Percentiles rank a stretch among this genome's conserved stretches.
phyloP scores from a whole-genome alignment of 176 grass and related monocot species.

The Puccinellia tenuiflora region DNA sequence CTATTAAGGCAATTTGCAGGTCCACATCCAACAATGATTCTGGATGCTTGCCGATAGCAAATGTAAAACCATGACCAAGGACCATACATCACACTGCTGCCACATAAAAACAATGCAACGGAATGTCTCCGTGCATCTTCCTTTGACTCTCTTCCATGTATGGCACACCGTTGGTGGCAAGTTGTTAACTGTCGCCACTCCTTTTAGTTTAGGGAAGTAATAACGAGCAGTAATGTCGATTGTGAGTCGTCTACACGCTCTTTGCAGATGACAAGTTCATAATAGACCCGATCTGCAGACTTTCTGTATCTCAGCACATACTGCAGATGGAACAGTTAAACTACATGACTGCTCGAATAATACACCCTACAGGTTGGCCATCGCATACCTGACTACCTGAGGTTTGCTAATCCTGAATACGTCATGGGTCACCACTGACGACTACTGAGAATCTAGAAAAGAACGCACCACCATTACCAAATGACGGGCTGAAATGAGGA shows the following conservation, averaged over 20 bases:
- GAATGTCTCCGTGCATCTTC: not conserved
- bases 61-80: not conserved
- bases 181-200: not conserved
- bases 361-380: not conserved
- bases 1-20: not conserved
- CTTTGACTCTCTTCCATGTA: not conserved
- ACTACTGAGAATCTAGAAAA: not conserved
- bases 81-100: not conserved
- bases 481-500: not conserved
- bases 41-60: not conserved
- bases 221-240: not conserved
- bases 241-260: not conserved
- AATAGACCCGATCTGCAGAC: not conserved
- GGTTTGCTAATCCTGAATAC: not conserved
- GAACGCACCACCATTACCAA: not conserved
- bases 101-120: not conserved
- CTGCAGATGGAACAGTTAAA: not conserved
- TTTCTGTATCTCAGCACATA: not conserved
- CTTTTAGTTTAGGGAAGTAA: not conserved
- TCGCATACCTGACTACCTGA: not conserved
- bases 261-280: not conserved
- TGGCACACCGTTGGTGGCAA: not conserved
- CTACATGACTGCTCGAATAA: not conserved
- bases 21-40: slow-evolving; percentile 9
- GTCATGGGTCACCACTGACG: not conserved